Conservation (phyloP, 129 eudicot species). For the Heracleum sosnowskyi region DNA sequence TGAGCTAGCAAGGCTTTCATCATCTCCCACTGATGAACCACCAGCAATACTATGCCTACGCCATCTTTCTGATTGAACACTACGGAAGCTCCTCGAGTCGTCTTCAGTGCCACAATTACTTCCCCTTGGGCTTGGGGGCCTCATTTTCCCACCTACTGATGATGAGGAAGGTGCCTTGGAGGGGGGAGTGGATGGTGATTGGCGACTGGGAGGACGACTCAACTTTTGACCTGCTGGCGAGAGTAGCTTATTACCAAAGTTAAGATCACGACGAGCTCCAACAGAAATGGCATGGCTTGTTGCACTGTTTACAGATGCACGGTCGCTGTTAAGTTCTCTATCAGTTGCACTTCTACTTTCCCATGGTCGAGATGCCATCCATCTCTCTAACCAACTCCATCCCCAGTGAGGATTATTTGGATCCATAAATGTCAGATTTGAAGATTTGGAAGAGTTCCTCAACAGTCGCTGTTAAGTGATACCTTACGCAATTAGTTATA, state of each 20-base stretch:
- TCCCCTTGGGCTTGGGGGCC: slow-evolving; percentile 55
- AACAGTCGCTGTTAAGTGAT: slow-evolving; percentile 46
- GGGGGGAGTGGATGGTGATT: slow-evolving; percentile 67
- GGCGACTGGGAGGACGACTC: slow-evolving; percentile 58
- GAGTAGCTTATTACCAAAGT: slow-evolving; percentile 15
- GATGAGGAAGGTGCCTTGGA: slow-evolving; percentile 27
- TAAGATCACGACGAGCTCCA: slow-evolving; percentile 27
- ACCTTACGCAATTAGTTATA: neutral
- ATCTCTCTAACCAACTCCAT: slow-evolving; percentile 97
- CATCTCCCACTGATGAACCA: slow-evolving; percentile 69
- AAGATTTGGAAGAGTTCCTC: slow-evolving; percentile 53
- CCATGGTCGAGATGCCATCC: slow-evolving; percentile 98
- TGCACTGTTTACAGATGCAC: slow-evolving; percentile 31
- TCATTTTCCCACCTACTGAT: slow-evolving; percentile 26
- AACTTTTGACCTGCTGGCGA: slow-evolving; percentile 32
- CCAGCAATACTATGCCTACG: slow-evolving; percentile 64
- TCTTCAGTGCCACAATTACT: slow-evolving; percentile 38
- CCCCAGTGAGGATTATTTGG: slow-evolving; percentile 97
- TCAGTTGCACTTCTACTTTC: slow-evolving; percentile 37
- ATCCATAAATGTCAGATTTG: slow-evolving; percentile 69
- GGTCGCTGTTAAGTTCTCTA: slow-evolving; percentile 39
- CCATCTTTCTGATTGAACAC: slow-evolving; percentile 57
- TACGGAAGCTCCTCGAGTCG: slow-evolving; percentile 53
- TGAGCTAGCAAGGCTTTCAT: slow-evolving; percentile 72
- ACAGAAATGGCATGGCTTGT: slow-evolving; percentile 24